Conservation (phyloP, 1,139 yeast species). For the Suhomyces guaymorum region DNA sequence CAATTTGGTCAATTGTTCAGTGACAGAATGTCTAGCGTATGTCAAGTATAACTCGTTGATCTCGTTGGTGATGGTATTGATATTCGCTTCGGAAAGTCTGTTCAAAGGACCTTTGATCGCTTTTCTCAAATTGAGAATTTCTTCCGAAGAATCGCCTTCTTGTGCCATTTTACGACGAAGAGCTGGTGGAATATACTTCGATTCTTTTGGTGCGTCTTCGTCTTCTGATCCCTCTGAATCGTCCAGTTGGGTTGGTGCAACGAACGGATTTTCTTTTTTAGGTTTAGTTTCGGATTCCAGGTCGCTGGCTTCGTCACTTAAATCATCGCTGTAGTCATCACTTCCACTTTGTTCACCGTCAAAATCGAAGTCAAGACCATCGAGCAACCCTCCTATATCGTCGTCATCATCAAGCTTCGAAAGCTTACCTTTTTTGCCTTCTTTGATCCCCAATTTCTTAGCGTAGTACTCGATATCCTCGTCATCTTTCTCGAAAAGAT, state of each 20-base stretch:
- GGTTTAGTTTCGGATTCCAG: conserved; percentile 28
- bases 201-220: conserved; percentile 21
- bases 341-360: conserved; percentile 38
- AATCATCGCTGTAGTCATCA: conserved; percentile 20
- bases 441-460: conserved; percentile 72
- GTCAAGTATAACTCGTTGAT: conserved; percentile 61
- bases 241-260: conserved; percentile 57
- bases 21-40: conserved; percentile 77
- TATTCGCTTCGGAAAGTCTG: conserved; percentile 82
- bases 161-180: conserved; percentile 55
- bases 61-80: conserved; percentile 67
- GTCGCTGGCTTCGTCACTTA: conserved; percentile 19
- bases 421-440: conserved; percentile 44
- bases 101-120: conserved; percentile 80
- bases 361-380: conserved; percentile 72
- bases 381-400: conserved; percentile 69
- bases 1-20: conserved; percentile 62
- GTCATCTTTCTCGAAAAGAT: conserved; percentile 61
- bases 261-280: conserved; percentile 73
- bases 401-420: conserved; percentile 61
- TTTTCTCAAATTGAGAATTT: conserved; percentile 51
- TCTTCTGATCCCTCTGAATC: conserved; percentile 13
- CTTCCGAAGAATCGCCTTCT: conserved; percentile 47
- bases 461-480: conserved; percentile 83
- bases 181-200: conserved; percentile 81